These are phyloP conservation scores for Viola odorata DNA, from an alignment of 345 rosid species.

Conservation along the genomic window DNA sequence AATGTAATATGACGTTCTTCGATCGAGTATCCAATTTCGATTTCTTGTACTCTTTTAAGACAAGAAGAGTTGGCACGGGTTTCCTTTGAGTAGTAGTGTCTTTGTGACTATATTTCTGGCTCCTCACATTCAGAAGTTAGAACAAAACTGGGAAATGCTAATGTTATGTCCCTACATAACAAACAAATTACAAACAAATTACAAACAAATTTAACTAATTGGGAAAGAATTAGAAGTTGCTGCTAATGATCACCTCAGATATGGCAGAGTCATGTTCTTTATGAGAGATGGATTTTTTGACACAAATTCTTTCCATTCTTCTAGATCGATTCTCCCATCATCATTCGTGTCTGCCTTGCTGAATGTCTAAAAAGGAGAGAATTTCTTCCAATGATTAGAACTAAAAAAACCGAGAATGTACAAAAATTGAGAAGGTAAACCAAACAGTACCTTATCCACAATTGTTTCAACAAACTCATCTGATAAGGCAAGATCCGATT, in stretches of 20 bases:
- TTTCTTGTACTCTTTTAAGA: too few species aligned
- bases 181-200: too few species aligned
- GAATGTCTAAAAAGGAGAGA: conserved; percentile 43
- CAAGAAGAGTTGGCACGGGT: too few species aligned
- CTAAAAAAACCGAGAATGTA: not conserved
- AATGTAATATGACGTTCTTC: too few species aligned
- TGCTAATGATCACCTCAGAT: conserved; percentile 50
- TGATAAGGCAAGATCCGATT: conserved; percentile 67
- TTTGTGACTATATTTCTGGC: conserved; percentile 28
- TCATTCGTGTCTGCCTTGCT: conserved; percentile 57
- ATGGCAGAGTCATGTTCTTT: conserved; percentile 93
- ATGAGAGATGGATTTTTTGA: conserved; percentile 66
- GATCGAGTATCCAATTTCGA: too few species aligned
- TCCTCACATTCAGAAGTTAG: conserved; percentile 57
- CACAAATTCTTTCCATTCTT: conserved; percentile 87
- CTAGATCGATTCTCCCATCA: conserved; percentile 75
- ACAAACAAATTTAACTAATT: too few species aligned
- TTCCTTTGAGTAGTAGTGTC: too few species aligned
- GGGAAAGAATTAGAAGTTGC: not conserved
- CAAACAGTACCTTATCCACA: conserved; percentile 55
- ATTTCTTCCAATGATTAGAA: too few species aligned
- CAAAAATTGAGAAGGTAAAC: not conserved
- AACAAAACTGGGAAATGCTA: conserved; percentile 77
- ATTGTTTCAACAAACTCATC: conserved; percentile 68
- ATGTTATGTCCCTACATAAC: conserved; percentile 64